These are phyloP conservation scores for Shiraia sp. DNA, from an alignment of 2,329 filamentous ascomycete genomes.

Conservation along the genomic window DNA sequence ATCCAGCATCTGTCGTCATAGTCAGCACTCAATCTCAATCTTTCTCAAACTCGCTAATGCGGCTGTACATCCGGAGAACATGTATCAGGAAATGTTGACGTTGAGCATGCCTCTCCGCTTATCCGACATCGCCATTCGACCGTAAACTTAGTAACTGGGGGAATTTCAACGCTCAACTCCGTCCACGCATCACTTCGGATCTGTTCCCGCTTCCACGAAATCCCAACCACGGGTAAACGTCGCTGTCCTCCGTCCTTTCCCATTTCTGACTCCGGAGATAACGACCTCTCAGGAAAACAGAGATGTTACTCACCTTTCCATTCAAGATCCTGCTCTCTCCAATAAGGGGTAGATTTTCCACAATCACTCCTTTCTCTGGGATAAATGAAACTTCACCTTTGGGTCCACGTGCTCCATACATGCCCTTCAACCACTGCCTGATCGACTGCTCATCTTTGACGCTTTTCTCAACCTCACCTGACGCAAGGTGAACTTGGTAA, in stretches of 20 bases:
- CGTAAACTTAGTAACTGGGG: background rate
- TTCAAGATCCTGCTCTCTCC: constrained; percentile 62
- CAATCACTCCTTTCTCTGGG: constrained; percentile 63
- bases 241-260: background rate
- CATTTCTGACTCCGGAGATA: background rate
- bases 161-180: background rate
- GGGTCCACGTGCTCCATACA: constrained; percentile 69
- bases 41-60: constrained; percentile 6
- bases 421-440: constrained; percentile 68
- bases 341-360: constrained; percentile 65
- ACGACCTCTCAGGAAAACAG: background rate
- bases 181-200: background rate
- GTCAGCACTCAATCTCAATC: constrained; percentile 18
- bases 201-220: constrained; percentile 1
- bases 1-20: constrained; percentile 63
- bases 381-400: constrained; percentile 63
- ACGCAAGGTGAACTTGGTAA: constrained; percentile 82
- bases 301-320: constrained; percentile 55
- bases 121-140: background rate
- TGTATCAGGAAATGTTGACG: constrained; percentile 9
- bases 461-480: constrained; percentile 57
- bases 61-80: background rate
- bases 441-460: constrained; percentile 64
- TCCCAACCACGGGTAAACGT: background rate
- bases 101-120: constrained; percentile 1